These are phyloP conservation scores for Septoria linicola DNA, from an alignment of 2,329 filamentous ascomycete species.

Conservation along the genomic window DNA sequence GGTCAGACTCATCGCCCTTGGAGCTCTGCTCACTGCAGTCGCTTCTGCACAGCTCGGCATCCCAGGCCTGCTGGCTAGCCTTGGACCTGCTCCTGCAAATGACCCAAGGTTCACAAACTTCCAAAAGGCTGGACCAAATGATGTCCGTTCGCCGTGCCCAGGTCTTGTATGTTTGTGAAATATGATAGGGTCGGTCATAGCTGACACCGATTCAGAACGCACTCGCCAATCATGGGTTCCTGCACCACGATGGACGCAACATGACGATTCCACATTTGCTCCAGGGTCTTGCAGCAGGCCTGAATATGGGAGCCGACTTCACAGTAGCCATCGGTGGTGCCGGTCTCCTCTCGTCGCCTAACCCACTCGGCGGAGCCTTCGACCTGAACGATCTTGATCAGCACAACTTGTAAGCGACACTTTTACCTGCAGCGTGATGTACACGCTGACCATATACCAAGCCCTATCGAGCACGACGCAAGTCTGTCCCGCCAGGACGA, in stretches of 20 bases:
- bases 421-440: too few relatives aligned
- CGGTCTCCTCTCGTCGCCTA: constrained; percentile 27
- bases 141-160: constrained; percentile 35
- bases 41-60: constrained; percentile 19
- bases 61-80: constrained; percentile 24
- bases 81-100: constrained; percentile 28
- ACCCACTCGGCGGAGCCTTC: constrained; percentile 26
- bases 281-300: constrained; percentile 29
- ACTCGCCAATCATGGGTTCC: constrained; percentile 31
- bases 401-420: constrained; percentile 32
- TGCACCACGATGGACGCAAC: constrained; percentile 29
- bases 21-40: constrained; percentile 7
- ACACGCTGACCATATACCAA: too few relatives aligned
- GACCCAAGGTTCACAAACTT: constrained; percentile 34
- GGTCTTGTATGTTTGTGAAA: constrained; percentile 22
- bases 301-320: constrained; percentile 34
- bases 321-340: constrained; percentile 31
- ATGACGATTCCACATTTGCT: constrained; percentile 32
- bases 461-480: constrained; percentile 41
- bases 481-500: constrained; percentile 38
- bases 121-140: constrained; percentile 26
- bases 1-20: constrained; percentile 5
- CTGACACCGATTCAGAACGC: constrained; percentile 17
- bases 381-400: constrained; percentile 31
- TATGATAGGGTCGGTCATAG: too few relatives aligned